Base-by-base conservation (phyloP, 257 asterid species). In the Nicotiana tabacum region DNA sequence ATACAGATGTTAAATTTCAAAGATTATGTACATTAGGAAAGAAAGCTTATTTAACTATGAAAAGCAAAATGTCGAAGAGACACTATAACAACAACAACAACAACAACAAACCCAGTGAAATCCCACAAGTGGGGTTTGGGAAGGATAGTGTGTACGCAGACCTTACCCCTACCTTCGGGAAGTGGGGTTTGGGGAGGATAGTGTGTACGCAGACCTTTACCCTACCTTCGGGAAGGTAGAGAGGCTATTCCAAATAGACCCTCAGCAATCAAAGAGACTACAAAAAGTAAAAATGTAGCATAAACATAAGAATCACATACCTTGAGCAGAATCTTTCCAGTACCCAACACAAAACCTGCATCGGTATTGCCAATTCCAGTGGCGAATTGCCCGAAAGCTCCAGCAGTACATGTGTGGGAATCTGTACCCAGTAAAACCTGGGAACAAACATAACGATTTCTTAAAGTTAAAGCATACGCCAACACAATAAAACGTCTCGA, bases 241-340 rank as follows among this genome's bases (percentile, higher is more conserved):
- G 32, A 30, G 32, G 32, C 32, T 30, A 30, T 30, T 30, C 32
- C 32, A 30, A 0, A 32, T 32, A 32, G 35, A 32, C 35, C 35
- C 35, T 32, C 35, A 3, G 5, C 4, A 32, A 32, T 32, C 35
- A 3, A 32, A 32, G 35, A 32, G 4, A 0, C 35, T 32, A 32
- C 0, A 3, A 32, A 32, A 32, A 32, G 35, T 32, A 35, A 7
- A 74, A 51, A 76, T 76, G 27, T 15, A n/a, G 29, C 2, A 30
- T 30, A 30, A 2, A 30, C 32, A 15, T 48, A 76, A 74, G 80
- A 76, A 76, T 51, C 2, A 37, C 77, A 84, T 83, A 93, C 99
- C 99, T 96, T 96, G 60, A 96, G 97, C 90, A 96, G 87, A 89
- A 96, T 96, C 91, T 96, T 96, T 83, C 99, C 99, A 17, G 99